These are phyloP conservation scores for Xylariaceae sp. DNA, from an alignment of 2,329 filamentous ascomycete species.

Conservation along the genomic window DNA sequence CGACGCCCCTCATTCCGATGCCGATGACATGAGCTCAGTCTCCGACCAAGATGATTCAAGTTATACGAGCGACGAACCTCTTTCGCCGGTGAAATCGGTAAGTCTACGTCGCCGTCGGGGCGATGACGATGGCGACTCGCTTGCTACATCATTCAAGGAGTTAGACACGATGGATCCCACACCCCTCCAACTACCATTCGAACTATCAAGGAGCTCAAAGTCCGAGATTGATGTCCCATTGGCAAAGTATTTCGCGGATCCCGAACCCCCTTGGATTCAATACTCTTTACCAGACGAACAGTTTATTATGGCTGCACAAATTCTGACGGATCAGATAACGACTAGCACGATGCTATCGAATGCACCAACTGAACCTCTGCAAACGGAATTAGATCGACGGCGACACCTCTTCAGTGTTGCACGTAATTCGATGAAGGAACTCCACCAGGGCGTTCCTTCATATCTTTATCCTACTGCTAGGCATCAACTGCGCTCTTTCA, in stretches of 20 bases:
- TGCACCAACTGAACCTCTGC: slow-evolving; percentile 25
- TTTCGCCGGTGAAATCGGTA: slow-evolving; percentile 46
- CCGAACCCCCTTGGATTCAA: slow-evolving; percentile 49
- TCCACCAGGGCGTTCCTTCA: slow-evolving; percentile 42
- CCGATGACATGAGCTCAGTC: slow-evolving; percentile 47
- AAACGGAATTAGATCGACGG: slow-evolving; percentile 34
- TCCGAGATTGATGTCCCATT: slow-evolving; percentile 50
- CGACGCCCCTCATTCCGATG: slow-evolving; percentile 41
- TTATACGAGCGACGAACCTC: slow-evolving; percentile 46
- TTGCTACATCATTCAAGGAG: slow-evolving; percentile 50
- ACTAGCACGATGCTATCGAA: slow-evolving; percentile 43
- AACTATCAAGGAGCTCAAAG: slow-evolving; percentile 47
- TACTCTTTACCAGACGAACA: slow-evolving; percentile 53
- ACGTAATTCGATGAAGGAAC: slow-evolving; percentile 47
- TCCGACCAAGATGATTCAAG: slow-evolving; percentile 56
- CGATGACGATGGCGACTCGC: slow-evolving; percentile 53
- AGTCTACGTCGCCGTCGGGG: slow-evolving; percentile 40
- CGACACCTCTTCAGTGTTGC: slow-evolving; percentile 42
- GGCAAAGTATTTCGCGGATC: slow-evolving; percentile 54
- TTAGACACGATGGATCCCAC: slow-evolving; percentile 44
- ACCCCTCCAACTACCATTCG: slow-evolving; percentile 45
- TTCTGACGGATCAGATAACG: slow-evolving; percentile 66
- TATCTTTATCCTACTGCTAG: slow-evolving; percentile 41
- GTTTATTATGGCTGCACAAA: slow-evolving; percentile 62
- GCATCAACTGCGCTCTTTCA: slow-evolving; percentile 46